Conservation (phyloP, 2,329 filamentous ascomycete species). For the Orbilia javanica region DNA sequence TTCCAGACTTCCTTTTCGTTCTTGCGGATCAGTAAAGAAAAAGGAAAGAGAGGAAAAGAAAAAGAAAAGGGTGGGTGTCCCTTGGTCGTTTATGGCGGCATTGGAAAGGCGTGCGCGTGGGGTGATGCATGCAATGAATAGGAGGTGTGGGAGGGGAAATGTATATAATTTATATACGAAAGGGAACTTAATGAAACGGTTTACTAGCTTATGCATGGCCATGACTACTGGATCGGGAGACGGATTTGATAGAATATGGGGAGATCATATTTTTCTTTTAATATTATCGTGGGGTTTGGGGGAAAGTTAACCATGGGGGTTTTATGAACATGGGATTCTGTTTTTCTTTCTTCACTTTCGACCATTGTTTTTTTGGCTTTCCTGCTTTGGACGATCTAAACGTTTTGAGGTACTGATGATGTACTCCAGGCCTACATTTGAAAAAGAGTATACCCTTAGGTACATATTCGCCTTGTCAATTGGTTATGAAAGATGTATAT, state of each 20-base stretch:
- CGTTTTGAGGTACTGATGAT: background rate
- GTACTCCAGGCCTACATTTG: background rate
- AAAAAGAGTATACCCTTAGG: background rate
- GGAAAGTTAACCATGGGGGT: slow-evolving; percentile 20
- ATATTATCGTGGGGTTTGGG: background rate
- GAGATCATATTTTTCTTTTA: too few species aligned
- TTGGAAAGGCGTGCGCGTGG: slow-evolving; percentile 7
- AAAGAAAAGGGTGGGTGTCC: background rate
- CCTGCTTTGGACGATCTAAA: background rate
- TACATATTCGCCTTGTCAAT: background rate
- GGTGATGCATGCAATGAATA: slow-evolving; percentile 2
- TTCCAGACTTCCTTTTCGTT: background rate
- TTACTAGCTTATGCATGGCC: background rate
- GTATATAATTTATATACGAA: slow-evolving; percentile 1
- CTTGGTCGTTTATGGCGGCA: slow-evolving; percentile 13
- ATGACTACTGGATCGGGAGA: background rate
- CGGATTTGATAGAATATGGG: background rate
- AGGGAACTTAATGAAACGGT: background rate
- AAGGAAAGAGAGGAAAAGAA: too few species aligned
- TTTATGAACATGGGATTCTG: slow-evolving; percentile 4
- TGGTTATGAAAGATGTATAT: slow-evolving; percentile 2
- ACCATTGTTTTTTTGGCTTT: too few species aligned
- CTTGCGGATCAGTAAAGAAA: background rate
- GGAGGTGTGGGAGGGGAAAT: background rate
- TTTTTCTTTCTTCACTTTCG: background rate